These are phyloP conservation scores for Pneumocystis oryctolagi DNA, from an alignment of 1,139 yeast genomes.

Conservation along the genomic window DNA sequence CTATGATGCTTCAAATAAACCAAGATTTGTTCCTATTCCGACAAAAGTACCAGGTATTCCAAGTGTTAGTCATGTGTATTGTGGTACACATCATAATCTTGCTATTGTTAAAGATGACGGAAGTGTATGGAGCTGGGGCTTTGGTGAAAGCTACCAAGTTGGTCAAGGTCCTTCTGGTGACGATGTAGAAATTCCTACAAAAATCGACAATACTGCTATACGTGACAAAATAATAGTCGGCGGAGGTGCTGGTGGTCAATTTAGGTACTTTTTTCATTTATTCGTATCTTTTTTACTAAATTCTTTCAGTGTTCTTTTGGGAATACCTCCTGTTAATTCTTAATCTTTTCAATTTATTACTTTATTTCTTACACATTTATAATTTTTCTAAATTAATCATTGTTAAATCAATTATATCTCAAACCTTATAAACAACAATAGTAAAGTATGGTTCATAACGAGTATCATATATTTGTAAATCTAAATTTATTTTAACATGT, in stretches of 20 bases:
- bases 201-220: slow-evolving; percentile 86
- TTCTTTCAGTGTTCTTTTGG: background rate
- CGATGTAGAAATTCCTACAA: slow-evolving; percentile 72
- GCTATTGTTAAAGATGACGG: slow-evolving; percentile 66
- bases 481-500: background rate
- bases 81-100: slow-evolving; percentile 85
- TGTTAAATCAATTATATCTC: background rate
- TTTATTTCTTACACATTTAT: background rate
- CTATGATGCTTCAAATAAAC: slow-evolving; percentile 62
- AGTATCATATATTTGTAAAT: background rate
- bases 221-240: slow-evolving; percentile 51
- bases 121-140: slow-evolving; percentile 87
- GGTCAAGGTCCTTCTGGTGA: slow-evolving; percentile 90
- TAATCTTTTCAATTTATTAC: background rate
- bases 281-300: background rate
- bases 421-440: background rate
- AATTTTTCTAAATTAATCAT: background rate
- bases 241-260: slow-evolving; percentile 91
- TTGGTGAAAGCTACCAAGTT: slow-evolving; percentile 88
- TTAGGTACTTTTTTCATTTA: slow-evolving; percentile 29
- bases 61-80: slow-evolving; percentile 47
- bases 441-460: background rate
- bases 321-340: background rate
- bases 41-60: slow-evolving; percentile 44
- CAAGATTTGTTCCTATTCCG: slow-evolving; percentile 79